Conservation (phyloP, 305 asterid genomes). For the Plantago coronopus region DNA sequence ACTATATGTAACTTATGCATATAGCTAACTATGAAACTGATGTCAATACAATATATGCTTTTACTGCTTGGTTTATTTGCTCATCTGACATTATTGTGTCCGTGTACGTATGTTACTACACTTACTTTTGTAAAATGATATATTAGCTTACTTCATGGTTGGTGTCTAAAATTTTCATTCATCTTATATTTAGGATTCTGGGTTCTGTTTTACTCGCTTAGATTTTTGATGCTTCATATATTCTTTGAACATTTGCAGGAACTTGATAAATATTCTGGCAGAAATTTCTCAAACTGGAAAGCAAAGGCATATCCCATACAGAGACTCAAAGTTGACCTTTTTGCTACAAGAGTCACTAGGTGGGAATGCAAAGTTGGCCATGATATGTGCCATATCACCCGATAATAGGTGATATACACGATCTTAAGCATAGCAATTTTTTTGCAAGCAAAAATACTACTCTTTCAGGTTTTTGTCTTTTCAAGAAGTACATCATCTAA, state of each 20-base stretch:
- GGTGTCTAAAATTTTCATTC: not conserved
- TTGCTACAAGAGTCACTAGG: slow-evolving; percentile 97
- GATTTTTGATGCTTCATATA: slow-evolving; percentile 21
- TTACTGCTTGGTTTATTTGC: no score
- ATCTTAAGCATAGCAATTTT: slow-evolving; percentile 20
- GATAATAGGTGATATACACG: slow-evolving; percentile 56
- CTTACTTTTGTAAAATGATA: no score
- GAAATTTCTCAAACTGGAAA: slow-evolving; percentile 98
- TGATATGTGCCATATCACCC: slow-evolving; percentile 97
- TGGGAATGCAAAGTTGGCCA: slow-evolving; percentile 94
- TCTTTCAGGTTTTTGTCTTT: no score
- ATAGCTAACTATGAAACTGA: no score
- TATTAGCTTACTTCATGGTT: no score
- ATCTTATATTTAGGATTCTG: slow-evolving; percentile 5
- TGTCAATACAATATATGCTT: no score
- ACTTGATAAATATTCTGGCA: slow-evolving; percentile 88
- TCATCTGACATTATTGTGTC: no score
- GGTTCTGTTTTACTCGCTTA: not conserved
- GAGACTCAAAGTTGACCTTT: slow-evolving; percentile 97
- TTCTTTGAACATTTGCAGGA: slow-evolving; percentile 45
- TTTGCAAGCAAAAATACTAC: no score
- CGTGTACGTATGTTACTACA: no score
- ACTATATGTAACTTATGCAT: no score
- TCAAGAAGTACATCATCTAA: no score
- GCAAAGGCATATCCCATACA: slow-evolving; percentile 93